Evolutionary conservation across 148 eudicot species (phyloP), one percentile per base, ranked within the genome.

Genomic region (Diospyros lotus): DNA sequence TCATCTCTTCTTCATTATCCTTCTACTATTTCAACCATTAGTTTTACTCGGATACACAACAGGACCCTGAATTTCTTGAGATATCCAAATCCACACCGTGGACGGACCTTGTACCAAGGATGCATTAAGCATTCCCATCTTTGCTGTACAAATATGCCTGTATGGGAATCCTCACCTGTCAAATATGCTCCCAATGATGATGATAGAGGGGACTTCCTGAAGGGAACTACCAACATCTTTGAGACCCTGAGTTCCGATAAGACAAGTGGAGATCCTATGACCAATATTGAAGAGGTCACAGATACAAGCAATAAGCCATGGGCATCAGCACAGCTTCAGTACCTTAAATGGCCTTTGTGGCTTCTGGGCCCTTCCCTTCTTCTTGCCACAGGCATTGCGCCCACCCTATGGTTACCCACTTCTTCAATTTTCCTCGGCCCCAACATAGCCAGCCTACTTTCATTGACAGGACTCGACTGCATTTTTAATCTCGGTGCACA

Each of bases 361-460:
- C 75, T 95, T 78, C 86, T 93, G 40, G 99, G 99, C 73, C 99
- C 99, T 2, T 78, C 84, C 7, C 79, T 88, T 58, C 99, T 95
- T 73, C 87, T 95, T 10, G 80, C 81, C 71, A 95, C 99, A 0
- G 97, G 99, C 62, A 91, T 95, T 88, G 97, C 84, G 5, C 99
- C 99, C 51, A 95, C 99, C 69, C 77, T 95, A 42, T 95, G 99
- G 99, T 75, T 93, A 52, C 99, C 99, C 9, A 67, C 82, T 67
- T 90, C 96, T n/a, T 95, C 99, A 46, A 82, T 95, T 58, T 95
- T 89, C 79, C 82, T 93, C 1, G 99, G 99, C 8, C 90, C 99
- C 62, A 95, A 87, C 85, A 78, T 95, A 72, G 97, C 97, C 61
- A 93, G 97, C 82, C 86, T 95, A 59, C 89, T 95, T 61, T 86